phyloP scores from a whole-genome alignment of 192 early-diverging fungal genomes.

The Fimicolochytrium jonesii region DNA sequence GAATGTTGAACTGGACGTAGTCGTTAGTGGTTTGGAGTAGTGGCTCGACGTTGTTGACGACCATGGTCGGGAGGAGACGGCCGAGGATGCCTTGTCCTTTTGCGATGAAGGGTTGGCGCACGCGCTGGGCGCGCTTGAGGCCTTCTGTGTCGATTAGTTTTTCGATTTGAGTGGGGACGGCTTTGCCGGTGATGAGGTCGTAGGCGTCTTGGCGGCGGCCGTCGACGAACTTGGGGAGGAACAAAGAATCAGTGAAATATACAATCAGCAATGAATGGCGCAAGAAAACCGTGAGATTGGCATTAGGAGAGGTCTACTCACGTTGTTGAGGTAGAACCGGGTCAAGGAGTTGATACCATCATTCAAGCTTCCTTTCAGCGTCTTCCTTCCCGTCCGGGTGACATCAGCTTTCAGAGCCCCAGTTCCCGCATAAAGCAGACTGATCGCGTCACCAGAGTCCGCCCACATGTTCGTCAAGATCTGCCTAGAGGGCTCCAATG shows the following conservation, averaged over 20 bases:
- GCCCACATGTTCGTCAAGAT: conserved; percentile 47
- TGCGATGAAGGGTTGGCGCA: conserved; percentile 34
- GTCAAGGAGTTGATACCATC: conserved; percentile 54
- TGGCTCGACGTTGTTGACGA: conserved; percentile 41
- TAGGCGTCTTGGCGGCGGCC: conserved; percentile 49
- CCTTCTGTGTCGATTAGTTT: conserved; percentile 32
- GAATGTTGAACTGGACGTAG: neutral
- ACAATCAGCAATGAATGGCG: neutral
- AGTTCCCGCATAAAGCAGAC: conserved; percentile 52
- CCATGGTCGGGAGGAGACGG: conserved; percentile 33
- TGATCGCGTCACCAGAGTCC: conserved; percentile 50
- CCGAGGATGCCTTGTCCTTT: conserved; percentile 31
- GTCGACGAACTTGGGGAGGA: conserved; percentile 31
- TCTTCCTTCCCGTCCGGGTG: conserved; percentile 40
- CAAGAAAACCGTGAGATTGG: no score
- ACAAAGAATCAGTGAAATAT: neutral
- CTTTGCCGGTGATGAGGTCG: conserved; percentile 49
- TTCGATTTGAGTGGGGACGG: conserved; percentile 20
- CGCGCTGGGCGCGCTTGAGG: conserved; percentile 20
- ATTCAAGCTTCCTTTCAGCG: conserved; percentile 31
- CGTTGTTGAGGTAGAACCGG: conserved; percentile 57
- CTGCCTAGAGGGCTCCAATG: conserved; percentile 11
- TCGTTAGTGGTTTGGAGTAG: conserved; percentile 32
- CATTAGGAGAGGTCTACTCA: no score
- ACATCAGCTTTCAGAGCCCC: conserved; percentile 51